Evolutionary conservation across 352 stramenopile species (phyloP).

Genomic region (Phytophthora agathidicida): DNA sequence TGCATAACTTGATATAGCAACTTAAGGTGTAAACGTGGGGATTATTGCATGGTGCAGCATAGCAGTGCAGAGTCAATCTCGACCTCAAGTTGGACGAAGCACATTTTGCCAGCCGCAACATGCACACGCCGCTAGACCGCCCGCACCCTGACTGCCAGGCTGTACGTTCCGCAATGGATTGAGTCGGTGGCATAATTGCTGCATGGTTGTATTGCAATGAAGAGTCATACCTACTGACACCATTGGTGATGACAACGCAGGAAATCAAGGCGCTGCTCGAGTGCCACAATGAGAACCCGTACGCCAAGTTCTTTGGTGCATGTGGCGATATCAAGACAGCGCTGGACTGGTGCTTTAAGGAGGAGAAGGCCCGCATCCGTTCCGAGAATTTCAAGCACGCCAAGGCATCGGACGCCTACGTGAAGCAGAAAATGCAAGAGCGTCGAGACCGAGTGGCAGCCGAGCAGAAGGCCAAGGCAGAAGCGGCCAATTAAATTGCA

Average conservation of each 20-base stretch:
- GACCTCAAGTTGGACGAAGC: conserved; percentile 16
- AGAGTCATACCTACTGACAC: not conserved
- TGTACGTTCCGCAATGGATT: conserved; percentile 36
- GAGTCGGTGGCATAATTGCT: no score
- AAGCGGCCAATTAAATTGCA: conserved; percentile 17
- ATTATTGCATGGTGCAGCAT: conserved; percentile 6
- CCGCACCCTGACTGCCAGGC: conserved; percentile 82
- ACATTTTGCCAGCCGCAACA: conserved; percentile 28
- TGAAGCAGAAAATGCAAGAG: conserved; percentile 82
- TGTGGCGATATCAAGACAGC: conserved; percentile 78
- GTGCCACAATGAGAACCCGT: conserved; percentile 81
- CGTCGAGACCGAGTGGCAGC: conserved; percentile 52
- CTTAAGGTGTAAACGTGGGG: not conserved
- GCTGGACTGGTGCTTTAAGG: conserved; percentile 81
- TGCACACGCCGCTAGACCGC: conserved; percentile 84
- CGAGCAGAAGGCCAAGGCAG: conserved; percentile 23
- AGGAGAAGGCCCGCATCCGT: conserved; percentile 70
- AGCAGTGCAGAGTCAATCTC: conserved; percentile 16
- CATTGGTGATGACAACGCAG: conserved; percentile 32
- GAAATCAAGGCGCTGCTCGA: conserved; percentile 69
- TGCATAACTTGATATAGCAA: no score
- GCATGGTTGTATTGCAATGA: not conserved
- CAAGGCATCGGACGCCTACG: conserved; percentile 68
- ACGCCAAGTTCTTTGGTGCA: conserved; percentile 77
- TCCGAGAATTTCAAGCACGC: conserved; percentile 69